These are phyloP conservation scores for Phytophthora macrochlamydospora DNA, from an alignment of 352 stramenopile genomes.

Conservation along the genomic window DNA sequence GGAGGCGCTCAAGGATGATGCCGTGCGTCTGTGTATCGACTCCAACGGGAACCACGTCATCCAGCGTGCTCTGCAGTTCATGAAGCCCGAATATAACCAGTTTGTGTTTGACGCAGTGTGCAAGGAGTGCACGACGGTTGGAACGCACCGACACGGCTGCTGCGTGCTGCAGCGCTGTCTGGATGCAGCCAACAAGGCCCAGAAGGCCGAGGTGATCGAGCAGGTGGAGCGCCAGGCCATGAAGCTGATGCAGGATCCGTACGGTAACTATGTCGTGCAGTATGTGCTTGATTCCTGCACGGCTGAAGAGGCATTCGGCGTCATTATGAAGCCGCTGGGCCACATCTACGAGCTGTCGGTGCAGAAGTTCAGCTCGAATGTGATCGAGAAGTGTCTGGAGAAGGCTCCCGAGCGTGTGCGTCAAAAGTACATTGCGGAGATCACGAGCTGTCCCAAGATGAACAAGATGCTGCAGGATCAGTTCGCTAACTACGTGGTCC, in stretches of 20 bases:
- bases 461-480: constrained; percentile 97
- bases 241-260: constrained; percentile 95
- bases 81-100: constrained; percentile 94
- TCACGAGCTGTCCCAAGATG: constrained; percentile 83
- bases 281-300: constrained; percentile 91
- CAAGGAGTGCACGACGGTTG: constrained; percentile 95
- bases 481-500: constrained; percentile 99
- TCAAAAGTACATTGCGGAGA: constrained; percentile 78
- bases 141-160: constrained; percentile 96
- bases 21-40: constrained; percentile 96
- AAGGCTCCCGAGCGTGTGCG: constrained; percentile 85
- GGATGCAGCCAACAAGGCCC: constrained; percentile 89
- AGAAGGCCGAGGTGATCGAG: constrained; percentile 90
- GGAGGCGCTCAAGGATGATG: constrained; percentile 91
- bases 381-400: constrained; percentile 99
- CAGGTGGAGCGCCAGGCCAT: constrained; percentile 97
- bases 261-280: constrained; percentile 93
- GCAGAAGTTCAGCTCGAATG: constrained; percentile 99
- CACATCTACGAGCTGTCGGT: constrained; percentile 96
- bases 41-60: constrained; percentile 99
- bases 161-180: constrained; percentile 98
- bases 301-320: constrained; percentile 76
- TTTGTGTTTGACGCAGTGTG: constrained; percentile 98
- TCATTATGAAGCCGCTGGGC: constrained; percentile 87
- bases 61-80: constrained; percentile 95